Percentiles rank a stretch among this genome's conserved stretches.
phyloP scores from a whole-genome alignment of 345 rosid genomes.

The Citrus australasica region DNA sequence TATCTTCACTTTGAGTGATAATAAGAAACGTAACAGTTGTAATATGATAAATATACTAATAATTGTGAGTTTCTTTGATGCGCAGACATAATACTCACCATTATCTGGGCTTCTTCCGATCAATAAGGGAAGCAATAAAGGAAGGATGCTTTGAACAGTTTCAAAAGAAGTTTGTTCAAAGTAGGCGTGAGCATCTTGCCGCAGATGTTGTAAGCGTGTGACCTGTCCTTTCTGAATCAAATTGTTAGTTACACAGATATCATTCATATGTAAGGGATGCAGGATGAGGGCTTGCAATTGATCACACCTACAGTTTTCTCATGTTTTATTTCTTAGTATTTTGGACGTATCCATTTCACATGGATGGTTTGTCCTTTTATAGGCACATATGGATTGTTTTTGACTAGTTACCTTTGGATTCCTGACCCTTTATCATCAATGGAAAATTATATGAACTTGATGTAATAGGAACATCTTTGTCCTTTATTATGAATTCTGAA shows the following conservation, averaged over 20 bases:
- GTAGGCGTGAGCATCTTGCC: slow-evolving; percentile 35
- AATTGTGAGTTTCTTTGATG: neutral
- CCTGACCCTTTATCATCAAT: neutral
- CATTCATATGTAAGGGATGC: neutral
- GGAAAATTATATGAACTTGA: neutral
- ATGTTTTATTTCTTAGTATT: neutral
- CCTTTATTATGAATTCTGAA: neutral
- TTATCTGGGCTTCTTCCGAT: slow-evolving; percentile 53
- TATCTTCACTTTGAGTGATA: neutral
- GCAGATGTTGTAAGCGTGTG: slow-evolving; percentile 12
- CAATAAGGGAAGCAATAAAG: slow-evolving; percentile 55
- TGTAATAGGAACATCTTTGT: neutral
- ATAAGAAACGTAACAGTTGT: neutral
- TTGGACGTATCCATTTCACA: neutral
- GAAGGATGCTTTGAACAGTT: slow-evolving; percentile 51
- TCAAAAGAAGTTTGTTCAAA: slow-evolving; percentile 32
- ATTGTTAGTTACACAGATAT: neutral
- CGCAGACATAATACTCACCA: slow-evolving; percentile 82
- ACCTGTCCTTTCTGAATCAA: neutral
- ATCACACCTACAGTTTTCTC: neutral
- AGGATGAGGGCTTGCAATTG: neutral
- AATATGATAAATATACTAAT: neutral
- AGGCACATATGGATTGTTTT: neutral
- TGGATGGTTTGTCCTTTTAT: neutral
- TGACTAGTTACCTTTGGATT: neutral